These are phyloP conservation scores for Trypethelium eluteriae DNA, from an alignment of 495 filamentous ascomycete species.

Conservation along the genomic window DNA sequence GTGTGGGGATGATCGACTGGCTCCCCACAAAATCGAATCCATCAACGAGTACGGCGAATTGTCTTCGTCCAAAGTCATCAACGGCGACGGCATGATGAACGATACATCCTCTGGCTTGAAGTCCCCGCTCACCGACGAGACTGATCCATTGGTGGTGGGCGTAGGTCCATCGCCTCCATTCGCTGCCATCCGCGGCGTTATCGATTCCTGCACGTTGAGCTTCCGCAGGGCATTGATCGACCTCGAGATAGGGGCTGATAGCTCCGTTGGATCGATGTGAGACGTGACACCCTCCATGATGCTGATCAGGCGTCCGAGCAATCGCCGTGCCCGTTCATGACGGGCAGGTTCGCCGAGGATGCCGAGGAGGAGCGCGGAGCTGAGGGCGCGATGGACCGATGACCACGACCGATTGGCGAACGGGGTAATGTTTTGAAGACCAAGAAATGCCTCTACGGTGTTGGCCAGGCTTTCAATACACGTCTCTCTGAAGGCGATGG, in stretches of 20 bases:
- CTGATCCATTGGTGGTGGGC: not conserved
- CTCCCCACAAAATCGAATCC: slow-evolving; percentile 28
- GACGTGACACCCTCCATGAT: slow-evolving; percentile 33
- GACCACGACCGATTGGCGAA: slow-evolving; percentile 61
- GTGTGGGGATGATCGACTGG: not conserved
- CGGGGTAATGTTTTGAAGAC: slow-evolving; percentile 58
- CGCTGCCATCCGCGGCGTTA: not conserved
- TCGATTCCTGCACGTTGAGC: slow-evolving; percentile 21
- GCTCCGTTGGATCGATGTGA: slow-evolving; percentile 32
- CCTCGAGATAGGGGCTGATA: slow-evolving; percentile 34
- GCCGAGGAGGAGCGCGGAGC: slow-evolving; percentile 56
- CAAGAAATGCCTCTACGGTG: slow-evolving; percentile 60
- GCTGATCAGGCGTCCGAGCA: slow-evolving; percentile 30
- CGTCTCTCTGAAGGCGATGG: slow-evolving; percentile 41
- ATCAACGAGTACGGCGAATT: slow-evolving; percentile 26
- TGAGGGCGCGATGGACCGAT: slow-evolving; percentile 57
- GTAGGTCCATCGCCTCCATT: not conserved
- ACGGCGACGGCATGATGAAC: slow-evolving; percentile 17
- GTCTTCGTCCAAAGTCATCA: slow-evolving; percentile 17
- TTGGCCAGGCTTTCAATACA: slow-evolving; percentile 58
- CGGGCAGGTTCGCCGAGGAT: slow-evolving; percentile 48
- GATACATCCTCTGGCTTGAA: slow-evolving; percentile 13
- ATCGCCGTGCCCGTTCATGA: slow-evolving; percentile 32
- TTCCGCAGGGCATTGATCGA: slow-evolving; percentile 29
- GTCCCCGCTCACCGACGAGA: slow-evolving; percentile 14